Conservation (phyloP, 1,284 basidiomycete species). For the Sporisorium scitamineum region DNA sequence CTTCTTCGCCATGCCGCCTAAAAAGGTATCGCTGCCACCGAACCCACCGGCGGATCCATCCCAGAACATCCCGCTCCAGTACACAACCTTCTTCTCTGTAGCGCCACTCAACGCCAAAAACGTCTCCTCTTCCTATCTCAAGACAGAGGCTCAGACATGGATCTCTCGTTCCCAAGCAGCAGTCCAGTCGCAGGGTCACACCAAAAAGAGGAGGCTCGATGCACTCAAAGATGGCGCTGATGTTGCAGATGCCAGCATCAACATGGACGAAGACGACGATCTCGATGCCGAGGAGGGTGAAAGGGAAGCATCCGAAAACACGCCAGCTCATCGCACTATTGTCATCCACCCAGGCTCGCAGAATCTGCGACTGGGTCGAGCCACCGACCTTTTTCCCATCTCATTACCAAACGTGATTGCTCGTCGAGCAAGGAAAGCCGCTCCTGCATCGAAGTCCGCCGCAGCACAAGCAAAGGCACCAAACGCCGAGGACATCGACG, state of each 20-base stretch:
- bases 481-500: constrained; percentile 11
- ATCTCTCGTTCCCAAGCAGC: constrained; percentile 47
- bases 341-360: constrained; percentile 95
- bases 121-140: constrained; percentile 65
- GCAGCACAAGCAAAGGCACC: neutral
- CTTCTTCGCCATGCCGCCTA: constrained; percentile 42
- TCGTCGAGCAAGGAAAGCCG: constrained; percentile 48
- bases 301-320: constrained; percentile 40
- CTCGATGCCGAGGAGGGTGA: constrained; percentile 43
- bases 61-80: constrained; percentile 58
- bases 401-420: constrained; percentile 83
- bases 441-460: neutral
- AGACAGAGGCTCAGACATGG: constrained; percentile 67
- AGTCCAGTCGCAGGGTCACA: constrained; percentile 14
- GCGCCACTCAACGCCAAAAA: constrained; percentile 67
- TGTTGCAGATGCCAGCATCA: constrained; percentile 29
- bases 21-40: constrained; percentile 57
- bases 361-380: constrained; percentile 85
- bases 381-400: constrained; percentile 85
- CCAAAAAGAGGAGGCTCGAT: constrained; percentile 44
- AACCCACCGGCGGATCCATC: constrained; percentile 56
- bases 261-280: constrained; percentile 39
- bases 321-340: constrained; percentile 71
- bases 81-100: constrained; percentile 62
- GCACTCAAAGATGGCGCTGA: constrained; percentile 20